Evolutionary conservation across 2,329 filamentous ascomycete genomes (phyloP).

Genomic region (Colletotrichum viniferum): DNA sequence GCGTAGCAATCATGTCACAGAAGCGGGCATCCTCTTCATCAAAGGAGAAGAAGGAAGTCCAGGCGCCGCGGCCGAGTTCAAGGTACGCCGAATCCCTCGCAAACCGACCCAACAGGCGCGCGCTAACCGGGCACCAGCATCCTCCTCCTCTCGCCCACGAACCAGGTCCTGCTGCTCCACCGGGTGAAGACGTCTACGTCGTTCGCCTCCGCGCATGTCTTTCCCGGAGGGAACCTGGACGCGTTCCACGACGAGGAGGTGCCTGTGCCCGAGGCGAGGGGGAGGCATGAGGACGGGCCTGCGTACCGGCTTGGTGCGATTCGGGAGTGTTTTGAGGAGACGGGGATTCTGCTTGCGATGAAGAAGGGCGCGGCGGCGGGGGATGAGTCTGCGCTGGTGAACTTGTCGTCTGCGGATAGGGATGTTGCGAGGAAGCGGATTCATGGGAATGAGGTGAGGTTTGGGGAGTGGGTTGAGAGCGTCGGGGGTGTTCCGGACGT

Average conservation of each 20-base stretch:
- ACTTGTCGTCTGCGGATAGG: conserved; percentile 62
- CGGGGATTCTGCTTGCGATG: conserved; percentile 80
- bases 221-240: conserved; percentile 88
- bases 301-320: conserved; percentile 85
- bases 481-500: conserved; percentile 68
- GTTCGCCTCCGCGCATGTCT: conserved; percentile 93
- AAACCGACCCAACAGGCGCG: background rate
- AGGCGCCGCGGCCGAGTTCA: conserved; percentile 67
- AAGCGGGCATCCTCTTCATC: conserved; percentile 8
- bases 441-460: conserved; percentile 68
- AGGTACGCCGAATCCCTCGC: conserved; percentile 38
- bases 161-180: conserved; percentile 87
- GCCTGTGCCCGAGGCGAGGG: conserved; percentile 48
- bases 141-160: conserved; percentile 81
- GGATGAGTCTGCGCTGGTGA: conserved; percentile 59
- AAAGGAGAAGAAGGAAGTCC: conserved; percentile 28
- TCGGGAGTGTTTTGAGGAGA: conserved; percentile 94
- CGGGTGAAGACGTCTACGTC: conserved; percentile 82
- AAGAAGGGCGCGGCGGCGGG: conserved; percentile 30
- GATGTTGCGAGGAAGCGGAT: conserved; percentile 71
- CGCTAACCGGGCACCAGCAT: conserved; percentile 45
- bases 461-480: conserved; percentile 65
- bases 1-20: conserved; percentile 12
- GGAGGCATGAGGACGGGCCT: conserved; percentile 71
- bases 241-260: conserved; percentile 73